These are phyloP conservation scores for Sporobolomyces pararoseus DNA, from an alignment of 768 basidiomycete species.

Conservation along the genomic window DNA sequence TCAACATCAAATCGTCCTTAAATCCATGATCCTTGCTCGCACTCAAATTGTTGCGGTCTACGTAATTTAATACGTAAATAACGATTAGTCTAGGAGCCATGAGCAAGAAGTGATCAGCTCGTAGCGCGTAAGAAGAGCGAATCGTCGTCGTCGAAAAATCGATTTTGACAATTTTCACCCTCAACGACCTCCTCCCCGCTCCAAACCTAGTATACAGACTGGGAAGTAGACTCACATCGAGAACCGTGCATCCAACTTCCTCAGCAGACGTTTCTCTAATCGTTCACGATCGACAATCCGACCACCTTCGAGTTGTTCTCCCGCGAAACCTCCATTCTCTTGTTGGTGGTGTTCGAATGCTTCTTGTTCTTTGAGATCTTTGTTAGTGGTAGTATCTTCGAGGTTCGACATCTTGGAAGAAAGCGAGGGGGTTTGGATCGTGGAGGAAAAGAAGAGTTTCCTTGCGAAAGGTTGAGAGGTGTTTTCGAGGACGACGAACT, in stretches of 20 bases:
- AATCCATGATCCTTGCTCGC: constrained; percentile 46
- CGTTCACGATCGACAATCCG: constrained; percentile 23
- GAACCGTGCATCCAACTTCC: constrained; percentile 49
- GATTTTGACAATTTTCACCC: neutral
- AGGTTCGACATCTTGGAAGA: neutral
- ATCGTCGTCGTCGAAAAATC: neutral
- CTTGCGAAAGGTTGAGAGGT: neutral
- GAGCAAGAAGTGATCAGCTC: too few species aligned
- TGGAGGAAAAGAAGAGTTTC: neutral
- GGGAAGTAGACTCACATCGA: constrained; percentile 36
- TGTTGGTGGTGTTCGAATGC: constrained; percentile 22
- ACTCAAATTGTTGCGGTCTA: constrained; percentile 41
- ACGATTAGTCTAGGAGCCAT: constrained; percentile 8
- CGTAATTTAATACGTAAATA: constrained; percentile 45
- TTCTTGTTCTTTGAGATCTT: constrained; percentile 22
- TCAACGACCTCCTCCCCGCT: neutral
- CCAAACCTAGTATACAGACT: neutral
- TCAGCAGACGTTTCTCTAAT: constrained; percentile 48
- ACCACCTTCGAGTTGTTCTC: neutral
- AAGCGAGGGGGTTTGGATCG: neutral
- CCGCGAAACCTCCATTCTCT: neutral
- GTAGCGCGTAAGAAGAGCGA: neutral
- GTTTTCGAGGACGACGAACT: neutral
- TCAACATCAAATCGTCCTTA: constrained; percentile 45
- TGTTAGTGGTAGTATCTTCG: neutral